phyloP scores from a whole-genome alignment of 192 early-diverging fungal species.

The Podila verticillata region DNA sequence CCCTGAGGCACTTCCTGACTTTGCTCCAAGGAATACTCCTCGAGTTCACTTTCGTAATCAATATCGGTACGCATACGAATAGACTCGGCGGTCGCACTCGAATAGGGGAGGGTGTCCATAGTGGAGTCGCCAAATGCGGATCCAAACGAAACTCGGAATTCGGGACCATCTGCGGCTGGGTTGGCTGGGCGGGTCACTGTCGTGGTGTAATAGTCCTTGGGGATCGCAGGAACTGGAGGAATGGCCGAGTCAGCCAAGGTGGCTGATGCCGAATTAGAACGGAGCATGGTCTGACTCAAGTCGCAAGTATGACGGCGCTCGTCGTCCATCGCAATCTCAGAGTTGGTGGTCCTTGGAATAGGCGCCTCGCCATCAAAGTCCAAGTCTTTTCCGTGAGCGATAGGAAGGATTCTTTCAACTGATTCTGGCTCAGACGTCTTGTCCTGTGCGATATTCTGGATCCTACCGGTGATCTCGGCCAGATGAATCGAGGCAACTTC shows the following conservation, averaged over 20 bases:
- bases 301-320: constrained; percentile 4
- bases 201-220: constrained; percentile 13
- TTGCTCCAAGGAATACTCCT: not conserved
- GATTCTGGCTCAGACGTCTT: constrained; percentile 8
- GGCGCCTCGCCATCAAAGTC: not conserved
- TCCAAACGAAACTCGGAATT: constrained; percentile 22
- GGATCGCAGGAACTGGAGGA: constrained; percentile 34
- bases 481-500: constrained; percentile 27
- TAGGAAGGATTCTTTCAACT: not conserved
- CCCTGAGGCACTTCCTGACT: not conserved
- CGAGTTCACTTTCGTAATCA: not conserved
- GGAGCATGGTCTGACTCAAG: constrained; percentile 25
- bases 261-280: not conserved
- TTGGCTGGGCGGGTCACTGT: not conserved
- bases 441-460: constrained; percentile 4
- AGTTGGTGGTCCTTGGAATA: not conserved
- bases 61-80: not conserved
- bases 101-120: constrained; percentile 16
- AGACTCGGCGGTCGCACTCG: not conserved
- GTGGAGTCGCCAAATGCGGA: constrained; percentile 24
- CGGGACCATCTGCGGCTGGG: not conserved
- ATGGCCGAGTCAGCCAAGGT: not conserved
- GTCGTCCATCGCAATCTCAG: not conserved
- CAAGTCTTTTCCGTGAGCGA: not conserved
- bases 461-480: constrained; percentile 3